Evolutionary conservation across 805 yeast species (phyloP).

Genomic region (Cyberlindnera samutprakarnensis): DNA sequence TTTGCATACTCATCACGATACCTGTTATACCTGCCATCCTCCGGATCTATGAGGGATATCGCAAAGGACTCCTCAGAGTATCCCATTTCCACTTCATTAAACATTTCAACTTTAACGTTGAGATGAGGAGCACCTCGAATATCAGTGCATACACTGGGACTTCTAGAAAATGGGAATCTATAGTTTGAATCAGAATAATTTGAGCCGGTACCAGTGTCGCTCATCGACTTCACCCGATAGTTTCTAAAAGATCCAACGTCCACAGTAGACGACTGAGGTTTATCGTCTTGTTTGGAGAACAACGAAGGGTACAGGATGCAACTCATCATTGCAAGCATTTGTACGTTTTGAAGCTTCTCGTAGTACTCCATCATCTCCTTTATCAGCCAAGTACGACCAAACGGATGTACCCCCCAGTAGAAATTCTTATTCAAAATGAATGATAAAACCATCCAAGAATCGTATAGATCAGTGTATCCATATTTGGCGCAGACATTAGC

Average conservation of each 20-base stretch:
- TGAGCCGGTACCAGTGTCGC: slow-evolving; percentile 13
- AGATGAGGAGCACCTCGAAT: background rate
- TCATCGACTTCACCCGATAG: slow-evolving; percentile 11
- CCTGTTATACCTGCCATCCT: slow-evolving; percentile 19
- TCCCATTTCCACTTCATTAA: slow-evolving; percentile 29
- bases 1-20: slow-evolving; percentile 72
- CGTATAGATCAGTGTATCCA: slow-evolving; percentile 56
- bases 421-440: slow-evolving; percentile 32
- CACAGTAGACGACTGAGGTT: background rate
- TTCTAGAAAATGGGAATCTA: slow-evolving; percentile 19
- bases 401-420: slow-evolving; percentile 78
- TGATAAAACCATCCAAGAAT: slow-evolving; percentile 64
- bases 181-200: slow-evolving; percentile 17
- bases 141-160: slow-evolving; percentile 14
- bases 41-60: slow-evolving; percentile 28
- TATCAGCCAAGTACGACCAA: slow-evolving; percentile 64
- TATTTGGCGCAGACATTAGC: slow-evolving; percentile 58
- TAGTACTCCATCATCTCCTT: slow-evolving; percentile 55
- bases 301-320: slow-evolving; percentile 51
- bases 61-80: slow-evolving; percentile 28
- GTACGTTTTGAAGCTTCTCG: slow-evolving; percentile 59
- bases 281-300: background rate
- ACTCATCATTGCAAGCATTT: slow-evolving; percentile 85
- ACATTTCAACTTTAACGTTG: slow-evolving; percentile 37
- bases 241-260: slow-evolving; percentile 7